phyloP scores from a whole-genome alignment of 345 rosid species.

The Geranium brycei region DNA sequence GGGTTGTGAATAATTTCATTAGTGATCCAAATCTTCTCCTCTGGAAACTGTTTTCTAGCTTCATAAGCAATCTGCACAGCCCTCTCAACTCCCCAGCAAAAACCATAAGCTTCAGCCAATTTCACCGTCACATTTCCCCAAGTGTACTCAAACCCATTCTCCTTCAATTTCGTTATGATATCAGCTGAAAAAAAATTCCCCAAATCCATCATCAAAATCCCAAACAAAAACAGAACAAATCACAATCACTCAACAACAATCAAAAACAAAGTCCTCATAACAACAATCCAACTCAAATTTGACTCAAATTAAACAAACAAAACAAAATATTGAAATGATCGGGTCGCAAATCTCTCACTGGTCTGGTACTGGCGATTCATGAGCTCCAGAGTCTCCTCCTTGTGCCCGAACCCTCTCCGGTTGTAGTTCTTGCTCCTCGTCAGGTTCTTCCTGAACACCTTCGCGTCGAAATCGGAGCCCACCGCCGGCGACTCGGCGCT shows the following conservation, averaged over 20 bases:
- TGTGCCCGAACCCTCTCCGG: constrained; percentile 23
- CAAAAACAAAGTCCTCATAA: no score
- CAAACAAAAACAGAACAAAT: neutral
- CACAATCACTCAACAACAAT: neutral
- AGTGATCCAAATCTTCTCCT: constrained; percentile 80
- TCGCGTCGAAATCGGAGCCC: constrained; percentile 17
- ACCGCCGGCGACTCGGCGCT: constrained; percentile 3
- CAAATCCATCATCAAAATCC: constrained; percentile 12
- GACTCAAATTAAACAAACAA: neutral
- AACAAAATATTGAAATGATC: no score
- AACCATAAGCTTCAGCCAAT: constrained; percentile 32
- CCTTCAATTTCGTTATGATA: constrained; percentile 53
- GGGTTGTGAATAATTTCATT: constrained; percentile 94
- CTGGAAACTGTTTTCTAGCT: constrained; percentile 34
- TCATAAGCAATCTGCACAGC: constrained; percentile 34
- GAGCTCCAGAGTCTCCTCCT: constrained; percentile 23
- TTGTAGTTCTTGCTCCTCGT: constrained; percentile 22
- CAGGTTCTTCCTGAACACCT: constrained; percentile 20
- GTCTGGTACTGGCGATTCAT: constrained; percentile 18
- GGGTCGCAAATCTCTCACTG: constrained; percentile 3
- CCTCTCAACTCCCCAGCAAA: constrained; percentile 93
- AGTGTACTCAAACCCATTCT: constrained; percentile 16
- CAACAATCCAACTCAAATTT: no score
- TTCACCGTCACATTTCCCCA: constrained; percentile 36
- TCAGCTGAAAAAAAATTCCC: constrained; percentile 21